Evolutionary conservation across 2,329 filamentous ascomycete genomes (phyloP), one percentile per base, ranked within the genome.

Genomic region (Calonectria crousiana): DNA sequence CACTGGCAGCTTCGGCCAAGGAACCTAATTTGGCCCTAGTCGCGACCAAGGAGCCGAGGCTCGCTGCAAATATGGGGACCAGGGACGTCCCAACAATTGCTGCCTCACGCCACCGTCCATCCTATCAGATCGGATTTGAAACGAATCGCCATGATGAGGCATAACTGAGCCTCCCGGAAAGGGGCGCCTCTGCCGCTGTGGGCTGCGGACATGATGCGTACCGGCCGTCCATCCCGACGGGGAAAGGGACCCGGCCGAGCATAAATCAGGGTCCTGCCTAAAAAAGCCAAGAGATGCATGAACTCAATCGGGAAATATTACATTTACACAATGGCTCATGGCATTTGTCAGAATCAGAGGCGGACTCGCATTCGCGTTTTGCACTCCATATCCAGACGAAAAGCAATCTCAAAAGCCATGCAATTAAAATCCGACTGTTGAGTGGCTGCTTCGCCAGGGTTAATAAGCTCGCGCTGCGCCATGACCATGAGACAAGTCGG

Each of bases 31-130:
- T 53, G 60, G 68, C 30, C 51, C 32, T 8, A 71, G 38, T 28
- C 26, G 47, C 34, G 26, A 26, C 13, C 23, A n/a, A 26, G 16
- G 36, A 71, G 36, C 68, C 68, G 58, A 66, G 68, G 68, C 62
- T 52, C 38, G 60, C 10, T 32, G 20, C 16, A 26, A 65, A 71
- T 56, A 66, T 36, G 32, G 68, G 49, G 30, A 41, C 58, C 18
- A 18, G 23, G n/a, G 13, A 6, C 28, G 28, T 41, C 68, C 60
- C 66, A 71, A 71, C 68, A 71, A 71, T 71, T 53, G n/a, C 52
- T 44, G 28, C 26, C 68, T 71, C 58, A 53, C 36, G 58, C 49
- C 47, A 64, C 56, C 6, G 10, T 34, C 32, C 6, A 34, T 34
- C 32, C 32, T 34, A 34, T 34, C 32, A 34, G 30, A 47, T 65